Evolutionary conservation across 305 asterid genomes (phyloP), one percentile per base, ranked within the genome.

Genomic region (Fraxinus greggii): DNA sequence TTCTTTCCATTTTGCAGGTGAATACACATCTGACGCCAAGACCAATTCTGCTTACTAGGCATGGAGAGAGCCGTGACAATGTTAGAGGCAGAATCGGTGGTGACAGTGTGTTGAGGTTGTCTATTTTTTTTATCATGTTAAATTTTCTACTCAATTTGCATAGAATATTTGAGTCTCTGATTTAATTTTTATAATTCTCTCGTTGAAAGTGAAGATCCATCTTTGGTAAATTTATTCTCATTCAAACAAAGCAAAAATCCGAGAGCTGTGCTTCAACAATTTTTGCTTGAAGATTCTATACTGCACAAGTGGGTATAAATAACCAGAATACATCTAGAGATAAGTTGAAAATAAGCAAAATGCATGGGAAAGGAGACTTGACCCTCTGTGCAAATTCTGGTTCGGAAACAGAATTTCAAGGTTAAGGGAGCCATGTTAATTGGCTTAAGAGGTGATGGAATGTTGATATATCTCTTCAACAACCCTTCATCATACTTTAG

Each of bases 61-160:
- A 96, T 83, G 99, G 99, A 83, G 99, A 96, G 91, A 96, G 99
- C 90, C 90, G 87, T 45, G 89, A 92, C 85, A 96, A 96, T 87
- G 98, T 96, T 85, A 92, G 98, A 93, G 97, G 96, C 78, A 94
- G 98, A 84, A 96, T 96, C 81, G 99, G 98, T 33, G 99, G 99
- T 83, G 99, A 96, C 89, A 93, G 98, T 79, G 96, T 88, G 78
- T 76, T 94, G 86, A 96, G 99, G 98, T 96, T 84, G 65, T 80
- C 81, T 78, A 40, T 35, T 42, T 40, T 26, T 5, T 21, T 12
- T 0, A 15, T 26, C n/a, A 15, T 19, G 13, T 72, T 32, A 73
- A 29, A 9, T 38, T n/a, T 26, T 26, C 67, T 54, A 36, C 48
- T 31, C 36, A 63, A 38, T 61, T 33, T 31, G 36, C 19, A 17